Evolutionary conservation across 768 basidiomycete genomes (phyloP), one percentile per base, ranked within the genome.

Genomic region (Imleria badia): DNA sequence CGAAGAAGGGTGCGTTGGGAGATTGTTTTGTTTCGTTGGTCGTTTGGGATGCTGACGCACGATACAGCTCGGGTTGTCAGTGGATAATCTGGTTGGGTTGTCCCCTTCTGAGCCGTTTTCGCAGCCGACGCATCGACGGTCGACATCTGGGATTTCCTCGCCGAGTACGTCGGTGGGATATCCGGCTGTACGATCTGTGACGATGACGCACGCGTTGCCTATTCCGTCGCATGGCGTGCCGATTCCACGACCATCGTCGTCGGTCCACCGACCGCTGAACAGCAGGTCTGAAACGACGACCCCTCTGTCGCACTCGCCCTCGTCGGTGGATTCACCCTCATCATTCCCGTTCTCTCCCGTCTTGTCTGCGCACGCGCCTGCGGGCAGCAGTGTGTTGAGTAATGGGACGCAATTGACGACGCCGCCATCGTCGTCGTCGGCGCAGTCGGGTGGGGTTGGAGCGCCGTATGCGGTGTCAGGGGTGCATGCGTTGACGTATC

Each of bases 31-130:
- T 7, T n/a, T n/a, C n/a, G n/a, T n/a, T n/a, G n/a, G 11, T 33
- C 17, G 26, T 14, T 26, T 11, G 11, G 17, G 7, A 6, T 6
- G 20, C 14, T 56, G 39, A 48, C 2, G 34, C 0, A 29, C 7
- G 35, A n/a, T 12, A 6, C 22, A 61, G 60, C 60, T 80, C 10
- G 38, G 45, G 33, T 52, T 36, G 52, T 57, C 51, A 52, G 85
- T 92, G 29, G 91, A 94, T 59, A 86, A 86, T 67, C 72, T 93
- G 49, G 86, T 93, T 55, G 89, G 90, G 11, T 68, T 92, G 51
- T 73, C 83, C 11, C 76, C 84, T 1, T 59, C 77, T 0, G 89
- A 91, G 54, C 83, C 89, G 6, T 81, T 81, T 63, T 84, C 87
- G 14, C 89, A 89, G 59, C 83, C 86, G 3, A 85, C 81, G 0